A percentile compares a stretch with the other conserved stretches of the same genome.
Conservation (phyloP, 805 yeast species). For the Ogataea pini region DNA sequence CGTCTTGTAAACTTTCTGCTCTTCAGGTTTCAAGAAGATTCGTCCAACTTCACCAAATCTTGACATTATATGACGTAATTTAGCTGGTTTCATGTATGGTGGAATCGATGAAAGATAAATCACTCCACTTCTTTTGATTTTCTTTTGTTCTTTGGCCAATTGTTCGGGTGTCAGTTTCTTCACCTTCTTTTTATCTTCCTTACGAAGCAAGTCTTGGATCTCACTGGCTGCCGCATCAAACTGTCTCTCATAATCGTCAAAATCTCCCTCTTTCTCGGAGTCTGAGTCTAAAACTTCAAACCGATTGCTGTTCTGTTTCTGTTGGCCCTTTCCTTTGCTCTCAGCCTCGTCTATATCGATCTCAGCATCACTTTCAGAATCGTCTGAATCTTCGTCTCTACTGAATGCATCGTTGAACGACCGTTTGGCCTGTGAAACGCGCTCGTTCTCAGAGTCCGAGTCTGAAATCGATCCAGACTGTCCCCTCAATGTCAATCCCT, state of each 20-base stretch:
- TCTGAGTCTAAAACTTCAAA: constrained; percentile 14
- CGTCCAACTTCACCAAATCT: constrained; percentile 90
- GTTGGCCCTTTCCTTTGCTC: constrained; percentile 13
- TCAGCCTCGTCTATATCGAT: constrained; percentile 3
- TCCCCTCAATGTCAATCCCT: constrained; percentile 6
- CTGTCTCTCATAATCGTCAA: constrained; percentile 14
- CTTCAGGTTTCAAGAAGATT: constrained; percentile 84
- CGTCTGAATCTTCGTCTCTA: constrained; percentile 3
- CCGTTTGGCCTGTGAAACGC: constrained; percentile 10
- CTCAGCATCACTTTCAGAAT: constrained; percentile 18
- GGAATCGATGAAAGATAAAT: constrained; percentile 91
- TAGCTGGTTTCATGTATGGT: constrained; percentile 96
- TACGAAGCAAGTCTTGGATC: constrained; percentile 21
- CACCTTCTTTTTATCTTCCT: constrained; percentile 40
- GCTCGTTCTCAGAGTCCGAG: constrained; percentile 1
- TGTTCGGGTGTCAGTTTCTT: constrained; percentile 59
- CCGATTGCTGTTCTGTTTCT: constrained; percentile 11
- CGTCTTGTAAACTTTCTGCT: constrained; percentile 57
- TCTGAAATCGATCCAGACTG: constrained; percentile 5
- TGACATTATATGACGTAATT: constrained; percentile 75
- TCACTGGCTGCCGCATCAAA: constrained; percentile 23
- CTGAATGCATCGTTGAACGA: constrained; percentile 15
- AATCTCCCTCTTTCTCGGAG: constrained; percentile 17
- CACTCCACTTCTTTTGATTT: constrained; percentile 77
- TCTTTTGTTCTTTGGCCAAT: constrained; percentile 53